Evolutionary conservation across 169 alveolate genomes (phyloP).

Genomic region (Ichthyophthirius multifiliis): DNA sequence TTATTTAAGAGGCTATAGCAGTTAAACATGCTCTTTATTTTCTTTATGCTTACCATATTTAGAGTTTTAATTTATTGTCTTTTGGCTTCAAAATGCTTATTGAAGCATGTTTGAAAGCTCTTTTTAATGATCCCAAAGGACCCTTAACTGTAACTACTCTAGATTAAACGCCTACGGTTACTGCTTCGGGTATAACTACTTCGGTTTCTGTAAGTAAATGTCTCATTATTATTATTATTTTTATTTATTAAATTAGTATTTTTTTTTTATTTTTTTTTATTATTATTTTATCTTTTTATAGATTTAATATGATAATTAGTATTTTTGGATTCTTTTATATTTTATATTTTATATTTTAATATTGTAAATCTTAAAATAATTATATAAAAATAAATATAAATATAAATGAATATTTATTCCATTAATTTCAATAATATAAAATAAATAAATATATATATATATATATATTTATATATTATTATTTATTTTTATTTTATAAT

Average conservation of each 20-base stretch:
- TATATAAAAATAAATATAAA: too few species aligned
- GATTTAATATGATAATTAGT: too few species aligned
- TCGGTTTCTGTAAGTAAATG: slow-evolving; percentile 38
- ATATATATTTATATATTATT: too few species aligned
- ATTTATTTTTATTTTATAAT: too few species aligned
- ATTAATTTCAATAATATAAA: too few species aligned
- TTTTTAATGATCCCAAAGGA: slow-evolving; percentile 94
- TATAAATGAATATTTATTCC: too few species aligned
- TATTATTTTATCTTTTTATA: background rate
- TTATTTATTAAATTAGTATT: background rate
- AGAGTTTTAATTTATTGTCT: slow-evolving; percentile 86
- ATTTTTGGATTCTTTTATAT: too few species aligned
- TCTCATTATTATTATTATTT: slow-evolving; percentile 30
- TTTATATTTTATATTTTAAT: too few species aligned
- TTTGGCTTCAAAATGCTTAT: slow-evolving; percentile 90
- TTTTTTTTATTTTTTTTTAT: slow-evolving; percentile 2
- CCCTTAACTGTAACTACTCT: slow-evolving; percentile 97
- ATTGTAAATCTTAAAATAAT: too few species aligned
- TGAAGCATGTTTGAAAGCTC: slow-evolving; percentile 96
- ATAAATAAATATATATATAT: too few species aligned
- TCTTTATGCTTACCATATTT: slow-evolving; percentile 94
- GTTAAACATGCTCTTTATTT: slow-evolving; percentile 94
- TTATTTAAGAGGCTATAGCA: slow-evolving; percentile 94
- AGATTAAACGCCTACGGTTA: slow-evolving; percentile 90
- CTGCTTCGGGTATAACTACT: slow-evolving; percentile 59